Base-by-base conservation (phyloP, 2,329 filamentous ascomycete species). In the Septoria linicola region DNA sequence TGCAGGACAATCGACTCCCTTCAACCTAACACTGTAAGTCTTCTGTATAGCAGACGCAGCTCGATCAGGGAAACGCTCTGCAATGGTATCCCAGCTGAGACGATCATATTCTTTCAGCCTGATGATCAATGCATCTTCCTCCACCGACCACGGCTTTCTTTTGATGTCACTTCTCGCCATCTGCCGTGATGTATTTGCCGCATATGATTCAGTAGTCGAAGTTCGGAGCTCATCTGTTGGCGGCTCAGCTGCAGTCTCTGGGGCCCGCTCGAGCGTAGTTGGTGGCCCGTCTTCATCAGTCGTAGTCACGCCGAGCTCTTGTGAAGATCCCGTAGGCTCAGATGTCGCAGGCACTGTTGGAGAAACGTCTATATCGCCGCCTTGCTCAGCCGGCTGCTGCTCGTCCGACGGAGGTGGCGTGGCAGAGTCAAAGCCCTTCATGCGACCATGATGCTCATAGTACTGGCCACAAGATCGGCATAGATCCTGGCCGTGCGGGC, bases 381-480 rank as follows among this genome's bases (percentile, higher is more conserved):
- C 21, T 11, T n/a, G 3, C 6, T 16, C n/a, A n/a, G 11, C 32
- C 23, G 43, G 6, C 21, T 13, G 14, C 11, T 20, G 13, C 23
- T 35, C n/a, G 3, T 47, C 32, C 11, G 49, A 49, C 13, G 34
- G 31, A n/a, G 53, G 44, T 16, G 59, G 55, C 5, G 60, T 61
- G 1, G 56, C 49, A 10, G 57, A 58, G 43, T 61, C 55, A 17
- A 62, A 53, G 17, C 60, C 58, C 51, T 59, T 61, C 59, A 64
- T 57, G 20, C 62, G 54, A n/a, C 60, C 62, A 46, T 66, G 63
- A 14, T 55, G 56, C 37, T 62, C 59, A 32, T 55, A 62, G 47
- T 66, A 67, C 43, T 60, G 63, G 14, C 62, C 61, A 48, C 65
- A 67, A 8, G 61, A 54, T 45, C 58, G 60, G 51, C 65, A 67